Percentiles rank a stretch among this genome's conserved stretches.
Evolutionary conservation across 139 green algal genomes (phyloP).

Genomic region (Trebouxia sp.): DNA sequence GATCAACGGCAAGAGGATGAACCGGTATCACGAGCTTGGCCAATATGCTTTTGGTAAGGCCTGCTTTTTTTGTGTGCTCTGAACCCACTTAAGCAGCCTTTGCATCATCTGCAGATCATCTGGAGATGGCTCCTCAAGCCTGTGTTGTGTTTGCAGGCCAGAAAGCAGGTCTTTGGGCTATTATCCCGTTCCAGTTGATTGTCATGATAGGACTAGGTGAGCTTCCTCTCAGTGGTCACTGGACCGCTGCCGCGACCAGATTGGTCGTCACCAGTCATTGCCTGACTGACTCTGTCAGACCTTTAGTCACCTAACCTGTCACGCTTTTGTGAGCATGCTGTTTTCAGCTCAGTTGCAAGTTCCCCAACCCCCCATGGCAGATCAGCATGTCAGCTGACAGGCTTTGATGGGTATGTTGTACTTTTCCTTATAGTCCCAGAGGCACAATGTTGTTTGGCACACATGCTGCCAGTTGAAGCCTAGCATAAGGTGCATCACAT

Average conservation of each 20-base stretch:
- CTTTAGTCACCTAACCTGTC: too few relatives aligned
- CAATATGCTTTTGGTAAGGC: slow-evolving; percentile 28
- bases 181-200: slow-evolving; percentile 33
- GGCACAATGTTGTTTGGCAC: too few relatives aligned
- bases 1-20: slow-evolving; percentile 30
- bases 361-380: too few relatives aligned
- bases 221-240: slow-evolving; percentile 48
- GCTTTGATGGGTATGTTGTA: too few relatives aligned
- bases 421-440: too few relatives aligned
- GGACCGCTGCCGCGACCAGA: slow-evolving; percentile 47
- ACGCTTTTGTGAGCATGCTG: too few relatives aligned
- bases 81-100: not conserved
- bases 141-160: not conserved
- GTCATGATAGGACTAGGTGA: slow-evolving; percentile 35
- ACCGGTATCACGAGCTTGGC: slow-evolving; percentile 36
- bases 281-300: too few relatives aligned
- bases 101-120: too few relatives aligned
- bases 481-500: not conserved
- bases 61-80: not conserved
- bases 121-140: not conserved
- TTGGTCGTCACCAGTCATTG: too few relatives aligned
- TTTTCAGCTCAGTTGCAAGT: too few relatives aligned
- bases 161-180: slow-evolving; percentile 28
- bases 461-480: slow-evolving; percentile 39
- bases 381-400: too few relatives aligned